Percentiles rank a stretch among this genome's conserved stretches.
Evolutionary conservation across 2,329 filamentous ascomycete species (phyloP).

Genomic region (Ophiocordyceps camponoti-rufipedis): DNA sequence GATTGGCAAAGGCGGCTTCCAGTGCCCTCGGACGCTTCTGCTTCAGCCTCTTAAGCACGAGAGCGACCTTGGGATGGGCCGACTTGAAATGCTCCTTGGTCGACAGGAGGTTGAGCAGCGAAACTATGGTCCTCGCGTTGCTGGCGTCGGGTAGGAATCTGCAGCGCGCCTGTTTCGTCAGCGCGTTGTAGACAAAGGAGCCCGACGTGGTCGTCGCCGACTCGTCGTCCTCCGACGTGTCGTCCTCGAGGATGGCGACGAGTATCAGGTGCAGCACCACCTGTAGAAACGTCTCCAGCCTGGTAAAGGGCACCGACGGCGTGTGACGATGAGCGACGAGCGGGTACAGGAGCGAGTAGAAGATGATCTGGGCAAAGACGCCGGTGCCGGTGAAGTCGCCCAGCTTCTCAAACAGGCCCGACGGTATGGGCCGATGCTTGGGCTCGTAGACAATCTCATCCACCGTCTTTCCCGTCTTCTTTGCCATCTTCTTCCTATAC

Average conservation of each 20-base stretch:
- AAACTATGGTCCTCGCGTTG: conserved; percentile 42
- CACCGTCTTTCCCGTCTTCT: conserved; percentile 62
- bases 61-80: conserved; percentile 66
- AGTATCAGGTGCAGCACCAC: conserved; percentile 77
- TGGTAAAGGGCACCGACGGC: conserved; percentile 58
- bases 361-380: conserved; percentile 79
- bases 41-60: conserved; percentile 71
- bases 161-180: conserved; percentile 43
- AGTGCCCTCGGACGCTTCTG: conserved; percentile 65
- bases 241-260: conserved; percentile 72
- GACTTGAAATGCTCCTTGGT: conserved; percentile 59
- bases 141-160: conserved; percentile 40
- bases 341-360: conserved; percentile 72
- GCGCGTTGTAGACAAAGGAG: conserved; percentile 58
- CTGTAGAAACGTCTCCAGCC: conserved; percentile 82
- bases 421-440: conserved; percentile 54
- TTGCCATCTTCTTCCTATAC: conserved; percentile 73
- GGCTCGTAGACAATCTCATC: conserved; percentile 88
- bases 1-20: conserved; percentile 42
- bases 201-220: conserved; percentile 20
- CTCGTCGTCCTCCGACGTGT: conserved; percentile 34
- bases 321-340: conserved; percentile 50
- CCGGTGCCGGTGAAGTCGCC: conserved; percentile 66
- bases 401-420: conserved; percentile 60
- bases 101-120: conserved; percentile 42